These are phyloP conservation scores for Phaeotremella fagi DNA, from an alignment of 768 basidiomycete genomes.

Conservation along the genomic window DNA sequence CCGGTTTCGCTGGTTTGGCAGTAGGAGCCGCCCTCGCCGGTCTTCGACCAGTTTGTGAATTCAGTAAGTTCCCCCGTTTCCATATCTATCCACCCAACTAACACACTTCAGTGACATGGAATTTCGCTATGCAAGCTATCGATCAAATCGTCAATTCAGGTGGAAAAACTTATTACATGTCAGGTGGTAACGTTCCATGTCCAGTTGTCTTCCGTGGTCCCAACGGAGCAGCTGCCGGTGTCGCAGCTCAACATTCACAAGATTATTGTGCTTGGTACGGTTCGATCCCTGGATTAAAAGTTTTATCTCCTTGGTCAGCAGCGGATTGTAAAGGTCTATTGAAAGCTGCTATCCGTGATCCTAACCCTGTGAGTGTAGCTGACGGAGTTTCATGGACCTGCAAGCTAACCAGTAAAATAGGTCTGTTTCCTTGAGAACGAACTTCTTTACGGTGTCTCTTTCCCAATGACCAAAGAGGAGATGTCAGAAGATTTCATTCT, in stretches of 20 bases:
- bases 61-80: slow-evolving; percentile 53
- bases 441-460: slow-evolving; percentile 94
- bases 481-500: slow-evolving; percentile 92
- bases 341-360: slow-evolving; percentile 96
- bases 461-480: slow-evolving; percentile 92
- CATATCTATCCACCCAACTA: background rate
- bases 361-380: slow-evolving; percentile 63
- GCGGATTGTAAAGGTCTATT: slow-evolving; percentile 98
- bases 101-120: slow-evolving; percentile 70
- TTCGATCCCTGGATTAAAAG: slow-evolving; percentile 86
- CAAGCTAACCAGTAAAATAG: slow-evolving; percentile 8
- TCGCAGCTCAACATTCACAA: slow-evolving; percentile 94
- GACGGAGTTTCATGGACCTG: background rate
- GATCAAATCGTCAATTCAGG: slow-evolving; percentile 99
- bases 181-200: slow-evolving; percentile 96
- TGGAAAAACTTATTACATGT: slow-evolving; percentile 99
- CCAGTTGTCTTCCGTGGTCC: slow-evolving; percentile 99
- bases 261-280: slow-evolving; percentile 87
- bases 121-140: slow-evolving; percentile 98
- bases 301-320: slow-evolving; percentile 95
- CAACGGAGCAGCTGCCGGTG: slow-evolving; percentile 96
- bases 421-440: slow-evolving; percentile 98
- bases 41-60: slow-evolving; percentile 94
- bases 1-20: slow-evolving; percentile 96
- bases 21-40: slow-evolving; percentile 92